Percentiles rank a stretch among this genome's conserved stretches.
These are phyloP conservation scores for Magnusiomyces magnusii DNA, from an alignment of 1,139 yeast species.

Conservation along the genomic window DNA sequence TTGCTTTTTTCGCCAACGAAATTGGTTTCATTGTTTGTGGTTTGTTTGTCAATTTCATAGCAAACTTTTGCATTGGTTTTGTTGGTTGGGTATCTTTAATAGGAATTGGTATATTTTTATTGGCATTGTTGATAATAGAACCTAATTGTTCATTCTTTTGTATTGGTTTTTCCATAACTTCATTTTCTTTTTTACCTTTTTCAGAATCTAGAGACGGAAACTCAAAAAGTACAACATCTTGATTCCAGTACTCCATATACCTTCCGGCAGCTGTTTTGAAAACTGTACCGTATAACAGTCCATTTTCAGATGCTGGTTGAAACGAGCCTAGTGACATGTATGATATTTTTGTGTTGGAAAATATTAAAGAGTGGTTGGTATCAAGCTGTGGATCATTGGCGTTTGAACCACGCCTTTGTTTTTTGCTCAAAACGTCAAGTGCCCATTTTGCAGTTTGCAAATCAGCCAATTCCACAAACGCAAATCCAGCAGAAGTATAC, in stretches of 20 bases:
- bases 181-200: background rate
- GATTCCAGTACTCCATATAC: slow-evolving; percentile 10
- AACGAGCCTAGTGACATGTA: slow-evolving; percentile 14
- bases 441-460: background rate
- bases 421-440: slow-evolving; percentile 3
- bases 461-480: slow-evolving; percentile 13
- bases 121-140: no score
- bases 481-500: slow-evolving; percentile 8
- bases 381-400: background rate
- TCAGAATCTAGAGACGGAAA: slow-evolving; percentile 4
- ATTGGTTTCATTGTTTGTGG: background rate
- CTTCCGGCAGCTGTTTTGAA: slow-evolving; percentile 13
- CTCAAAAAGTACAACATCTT: slow-evolving; percentile 9
- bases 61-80: background rate
- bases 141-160: no score
- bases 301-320: slow-evolving; percentile 10
- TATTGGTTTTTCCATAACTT: background rate
- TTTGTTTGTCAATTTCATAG: background rate
- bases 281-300: slow-evolving; percentile 4
- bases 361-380: background rate
- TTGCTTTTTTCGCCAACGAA: background rate
- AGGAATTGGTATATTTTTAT: background rate
- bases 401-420: no score
- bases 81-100: background rate
- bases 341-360: slow-evolving; percentile 5